A percentile compares a stretch with the other conserved stretches of the same genome.
Conservation (phyloP, 345 rosid genomes). For the Moricandia arvensis region DNA sequence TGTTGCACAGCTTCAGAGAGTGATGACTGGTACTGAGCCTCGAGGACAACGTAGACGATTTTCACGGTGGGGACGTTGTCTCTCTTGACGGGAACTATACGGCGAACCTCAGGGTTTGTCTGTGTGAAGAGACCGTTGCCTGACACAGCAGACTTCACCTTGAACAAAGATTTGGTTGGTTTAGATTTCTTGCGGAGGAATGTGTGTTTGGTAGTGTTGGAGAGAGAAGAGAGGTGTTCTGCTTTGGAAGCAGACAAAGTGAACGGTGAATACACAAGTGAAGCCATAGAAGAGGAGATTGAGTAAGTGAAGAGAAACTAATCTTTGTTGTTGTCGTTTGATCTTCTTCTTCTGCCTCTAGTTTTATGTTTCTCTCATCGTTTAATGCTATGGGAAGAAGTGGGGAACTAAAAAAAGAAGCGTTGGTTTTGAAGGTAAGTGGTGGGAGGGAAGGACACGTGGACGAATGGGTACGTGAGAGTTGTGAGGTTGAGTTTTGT, state of each 20-base stretch:
- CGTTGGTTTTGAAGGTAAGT: constrained; percentile 48
- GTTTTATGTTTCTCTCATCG: constrained; percentile 29
- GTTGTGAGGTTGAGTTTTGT: constrained; percentile 59
- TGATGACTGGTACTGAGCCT: constrained; percentile 96
- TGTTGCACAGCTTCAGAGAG: constrained; percentile 76
- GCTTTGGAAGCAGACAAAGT: constrained; percentile 59
- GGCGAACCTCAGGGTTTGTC: constrained; percentile 83
- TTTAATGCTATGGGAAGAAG: neutral
- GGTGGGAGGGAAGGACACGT: constrained; percentile 70
- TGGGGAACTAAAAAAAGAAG: constrained; percentile 24
- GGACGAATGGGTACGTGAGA: constrained; percentile 45
- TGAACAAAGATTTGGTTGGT: constrained; percentile 44
- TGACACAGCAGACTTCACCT: constrained; percentile 56
- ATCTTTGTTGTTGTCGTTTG: neutral
- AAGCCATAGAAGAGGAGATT: constrained; percentile 54
- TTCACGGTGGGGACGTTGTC: constrained; percentile 78
- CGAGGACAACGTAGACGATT: constrained; percentile 89
- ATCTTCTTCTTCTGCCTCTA: neutral
- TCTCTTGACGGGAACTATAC: constrained; percentile 71
- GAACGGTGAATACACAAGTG: constrained; percentile 66
- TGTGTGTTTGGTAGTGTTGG: constrained; percentile 66
- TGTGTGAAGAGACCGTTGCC: constrained; percentile 99
- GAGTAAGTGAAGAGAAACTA: neutral
- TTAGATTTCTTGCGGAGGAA: constrained; percentile 52
- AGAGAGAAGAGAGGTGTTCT: constrained; percentile 70